Base-by-base conservation (phyloP, 2,329 filamentous ascomycete genomes). In the Xylaria sp. region DNA sequence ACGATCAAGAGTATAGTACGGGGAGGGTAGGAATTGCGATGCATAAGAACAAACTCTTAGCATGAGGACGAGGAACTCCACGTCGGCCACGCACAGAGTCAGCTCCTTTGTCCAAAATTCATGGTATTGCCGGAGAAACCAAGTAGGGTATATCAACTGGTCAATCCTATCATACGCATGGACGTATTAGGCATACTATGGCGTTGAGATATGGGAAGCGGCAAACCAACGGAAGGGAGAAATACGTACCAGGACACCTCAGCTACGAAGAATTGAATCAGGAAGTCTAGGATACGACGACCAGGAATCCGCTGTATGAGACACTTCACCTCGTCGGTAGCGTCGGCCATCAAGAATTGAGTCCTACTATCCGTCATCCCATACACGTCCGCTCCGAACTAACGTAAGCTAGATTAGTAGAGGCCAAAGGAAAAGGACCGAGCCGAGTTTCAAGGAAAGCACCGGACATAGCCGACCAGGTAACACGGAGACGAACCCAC, bases 201-300 rank as follows among this genome's bases (percentile, higher is more conserved):
- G 24, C 9, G 5, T 26, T 9, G 24, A 26, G 24, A 26, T 9
- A 26, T 26, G 24, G 5, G 24, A 26, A 26, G 24, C 6, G 24
- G 5, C 24, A 26, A n/a, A n/a, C n/a, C 5, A 18, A 43, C 13
- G 17, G 16, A 24, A 26, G 20, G 8, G 26, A 9, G 22, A n/a
- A 29, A 18, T 19, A 38, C 59, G 20, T 34, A 59, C 59, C 61
- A 63, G 20, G 57, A 54, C 6, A 63, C 44, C 17, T 63, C 54
- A 5, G 43, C 7, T 3, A 62, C 16, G 22, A 62, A 63, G 22
- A 53, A 54, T 37, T 54, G 52, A 7, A 59, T n/a, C 13, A 62
- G 26, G 18, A 60, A 56, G 37, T 63, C 59, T 1, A 63, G 13
- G n/a, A 59, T 48, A 1, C 18, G 46, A 2, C 59, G 58, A 13